Evolutionary conservation across 805 yeast species (phyloP).

Genomic region (Metschnikowia reukaufii): DNA sequence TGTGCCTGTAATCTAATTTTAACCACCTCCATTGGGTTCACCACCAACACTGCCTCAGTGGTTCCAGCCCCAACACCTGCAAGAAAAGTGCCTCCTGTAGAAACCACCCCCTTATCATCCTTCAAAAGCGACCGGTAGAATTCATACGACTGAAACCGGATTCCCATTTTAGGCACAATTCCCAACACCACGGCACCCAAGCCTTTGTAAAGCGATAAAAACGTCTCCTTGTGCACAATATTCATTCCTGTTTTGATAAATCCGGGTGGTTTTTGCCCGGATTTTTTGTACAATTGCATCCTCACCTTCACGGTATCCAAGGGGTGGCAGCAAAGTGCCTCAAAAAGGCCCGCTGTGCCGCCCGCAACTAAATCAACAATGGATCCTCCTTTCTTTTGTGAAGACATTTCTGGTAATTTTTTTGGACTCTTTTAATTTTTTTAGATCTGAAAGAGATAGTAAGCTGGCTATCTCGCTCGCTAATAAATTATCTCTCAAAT

Average conservation of each 20-base stretch:
- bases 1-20: constrained; percentile 96
- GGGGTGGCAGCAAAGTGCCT: constrained; percentile 98
- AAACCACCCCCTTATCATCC: constrained; percentile 60
- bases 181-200: constrained; percentile 97
- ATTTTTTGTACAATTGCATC: constrained; percentile 84
- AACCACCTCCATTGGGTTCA: constrained; percentile 96
- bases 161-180: constrained; percentile 97
- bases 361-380: constrained; percentile 82
- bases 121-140: constrained; percentile 72
- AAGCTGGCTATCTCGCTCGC: too few species aligned
- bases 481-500: too few species aligned
- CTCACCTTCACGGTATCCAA: constrained; percentile 95
- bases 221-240: constrained; percentile 77
- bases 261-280: constrained; percentile 80
- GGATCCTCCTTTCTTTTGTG: constrained; percentile 37
- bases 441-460: background rate
- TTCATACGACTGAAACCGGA: constrained; percentile 92
- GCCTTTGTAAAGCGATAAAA: constrained; percentile 89
- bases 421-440: background rate
- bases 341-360: constrained; percentile 95
- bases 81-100: constrained; percentile 74
- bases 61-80: constrained; percentile 98
- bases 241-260: constrained; percentile 77
- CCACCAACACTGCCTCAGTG: constrained; percentile 92
- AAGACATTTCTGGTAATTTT: constrained; percentile 12